Base-by-base conservation (phyloP, 2,329 filamentous ascomycete genomes). In the Cladosporium sp. region DNA sequence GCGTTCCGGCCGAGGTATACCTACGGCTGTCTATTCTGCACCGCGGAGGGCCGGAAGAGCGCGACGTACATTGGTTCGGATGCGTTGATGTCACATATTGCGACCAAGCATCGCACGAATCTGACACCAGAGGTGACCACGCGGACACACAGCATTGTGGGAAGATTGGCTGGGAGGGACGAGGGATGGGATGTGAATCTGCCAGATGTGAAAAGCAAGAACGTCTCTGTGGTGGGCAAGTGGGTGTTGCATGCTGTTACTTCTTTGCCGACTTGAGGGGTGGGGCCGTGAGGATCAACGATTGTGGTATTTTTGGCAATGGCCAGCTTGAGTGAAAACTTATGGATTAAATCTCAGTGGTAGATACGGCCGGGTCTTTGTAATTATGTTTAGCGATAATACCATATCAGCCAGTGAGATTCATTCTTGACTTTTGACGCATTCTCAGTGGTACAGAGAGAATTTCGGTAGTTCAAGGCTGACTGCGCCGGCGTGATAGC, bases 31-130 rank as follows among this genome's bases (percentile, higher is more conserved):
- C 66, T 69, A 3, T 68, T 71, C 41, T 70, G 69, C 28, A 66
- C 69, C 10, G 69, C 69, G 14, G 63, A 70, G 21, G 67, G 67
- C 2, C n/a, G 26, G 36, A 12, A 18, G 51, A 68, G 44, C 28
- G 67, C 65, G 41, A 64, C 61, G 6, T 21, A 70, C 4, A 63
- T 77, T 1, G 76, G 75, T 59, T 75, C 79, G 18, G 77, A 77
- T 66, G 77, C 74, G 58, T 72, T 81, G 28, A 76, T 80, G 74
- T 74, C 74, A 58, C 79, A 81, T 68, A 71, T 81, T 12, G 69
- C 73, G 0, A 65, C 74, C 21, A 75, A 75, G 41, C 80, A 81
- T 71, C 74, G 72, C 15, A 67, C 72, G 14, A 34, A 73, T 72
- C 41, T 76, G 74, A 70, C 71, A 58, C 68, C 73, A 68, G 66